These are phyloP conservation scores for Xerocomus brunneocitrinus DNA, from an alignment of 768 basidiomycete genomes.

Conservation along the genomic window DNA sequence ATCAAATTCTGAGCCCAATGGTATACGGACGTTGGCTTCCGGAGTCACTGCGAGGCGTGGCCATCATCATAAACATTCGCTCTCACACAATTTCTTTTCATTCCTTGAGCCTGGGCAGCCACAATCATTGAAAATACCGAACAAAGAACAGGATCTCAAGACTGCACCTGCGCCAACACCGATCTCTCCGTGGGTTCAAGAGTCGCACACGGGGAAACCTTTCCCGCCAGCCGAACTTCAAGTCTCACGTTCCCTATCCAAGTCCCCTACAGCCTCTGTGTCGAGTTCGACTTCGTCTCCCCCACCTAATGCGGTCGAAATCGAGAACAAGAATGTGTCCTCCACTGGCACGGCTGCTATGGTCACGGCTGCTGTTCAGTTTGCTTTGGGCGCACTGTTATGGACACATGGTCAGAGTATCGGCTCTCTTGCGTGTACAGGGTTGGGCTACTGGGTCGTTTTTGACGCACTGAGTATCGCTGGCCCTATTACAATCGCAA, in stretches of 20 bases:
- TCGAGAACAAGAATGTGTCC: conserved; percentile 11
- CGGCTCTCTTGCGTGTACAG: conserved; percentile 84
- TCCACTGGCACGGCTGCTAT: conserved; percentile 21
- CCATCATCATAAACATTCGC: conserved; percentile 90
- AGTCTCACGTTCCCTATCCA: conserved; percentile 20
- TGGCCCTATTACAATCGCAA: conserved; percentile 35
- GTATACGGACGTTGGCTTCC: conserved; percentile 12
- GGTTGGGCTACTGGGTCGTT: conserved; percentile 93
- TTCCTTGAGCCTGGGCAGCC: conserved; percentile 75
- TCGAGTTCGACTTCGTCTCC: conserved; percentile 9
- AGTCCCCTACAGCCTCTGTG: conserved; percentile 16
- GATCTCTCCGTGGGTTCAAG: conserved; percentile 64
- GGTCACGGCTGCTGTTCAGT: conserved; percentile 39
- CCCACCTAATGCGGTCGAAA: neutral
- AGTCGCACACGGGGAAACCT: conserved; percentile 29
- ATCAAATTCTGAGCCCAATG: conserved; percentile 19
- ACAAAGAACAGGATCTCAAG: conserved; percentile 38
- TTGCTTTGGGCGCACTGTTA: conserved; percentile 63
- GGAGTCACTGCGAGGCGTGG: conserved; percentile 44
- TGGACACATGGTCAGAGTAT: conserved; percentile 90
- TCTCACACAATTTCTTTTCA: conserved; percentile 94
- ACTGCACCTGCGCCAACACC: conserved; percentile 59
- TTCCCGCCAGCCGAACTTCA: conserved; percentile 6
- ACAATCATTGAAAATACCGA: conserved; percentile 5
- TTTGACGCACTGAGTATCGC: conserved; percentile 86